A percentile compares a stretch with the other conserved stretches of the same genome.
These are phyloP conservation scores for Cadophora sp. DNA, from an alignment of 2,329 filamentous ascomycete genomes.

Conservation along the genomic window DNA sequence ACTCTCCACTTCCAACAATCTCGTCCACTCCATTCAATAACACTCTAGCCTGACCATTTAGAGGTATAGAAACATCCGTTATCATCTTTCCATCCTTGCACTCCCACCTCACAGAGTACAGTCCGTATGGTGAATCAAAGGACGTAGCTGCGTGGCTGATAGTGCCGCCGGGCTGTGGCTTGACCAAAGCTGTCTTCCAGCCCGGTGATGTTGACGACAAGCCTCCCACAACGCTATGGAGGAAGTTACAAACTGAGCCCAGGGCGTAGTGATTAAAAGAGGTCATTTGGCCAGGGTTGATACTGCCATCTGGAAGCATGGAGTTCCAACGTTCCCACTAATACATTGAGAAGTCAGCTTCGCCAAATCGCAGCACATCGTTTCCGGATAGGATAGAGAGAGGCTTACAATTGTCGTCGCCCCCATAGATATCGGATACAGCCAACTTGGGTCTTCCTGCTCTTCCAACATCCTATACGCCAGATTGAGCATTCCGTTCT, in stretches of 20 bases:
- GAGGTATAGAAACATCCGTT: too few species aligned
- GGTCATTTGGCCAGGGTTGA: neutral
- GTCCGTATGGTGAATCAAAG: neutral
- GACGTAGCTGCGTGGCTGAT: neutral
- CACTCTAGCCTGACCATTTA: too few species aligned
- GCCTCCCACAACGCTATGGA: neutral
- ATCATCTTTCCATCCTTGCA: too few species aligned
- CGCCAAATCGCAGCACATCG: too few species aligned
- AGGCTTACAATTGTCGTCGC: neutral
- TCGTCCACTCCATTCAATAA: too few species aligned
- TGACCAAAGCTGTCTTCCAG: neutral
- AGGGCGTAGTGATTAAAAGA: neutral
- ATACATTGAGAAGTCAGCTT: neutral
- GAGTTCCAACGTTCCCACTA: neutral
- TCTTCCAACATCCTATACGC: neutral
- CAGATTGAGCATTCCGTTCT: neutral
- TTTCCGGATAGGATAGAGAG: too few species aligned
- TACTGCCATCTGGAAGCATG: neutral
- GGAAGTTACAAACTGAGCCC: neutral
- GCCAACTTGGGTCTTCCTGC: neutral
- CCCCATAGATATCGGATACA: neutral
- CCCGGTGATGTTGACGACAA: neutral
- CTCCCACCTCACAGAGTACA: neutral
- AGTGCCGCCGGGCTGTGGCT: neutral
- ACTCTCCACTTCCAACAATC: too few species aligned